Conservation (phyloP, 2,329 filamentous ascomycete species). For the Exophiala phaeomuriformis region DNA sequence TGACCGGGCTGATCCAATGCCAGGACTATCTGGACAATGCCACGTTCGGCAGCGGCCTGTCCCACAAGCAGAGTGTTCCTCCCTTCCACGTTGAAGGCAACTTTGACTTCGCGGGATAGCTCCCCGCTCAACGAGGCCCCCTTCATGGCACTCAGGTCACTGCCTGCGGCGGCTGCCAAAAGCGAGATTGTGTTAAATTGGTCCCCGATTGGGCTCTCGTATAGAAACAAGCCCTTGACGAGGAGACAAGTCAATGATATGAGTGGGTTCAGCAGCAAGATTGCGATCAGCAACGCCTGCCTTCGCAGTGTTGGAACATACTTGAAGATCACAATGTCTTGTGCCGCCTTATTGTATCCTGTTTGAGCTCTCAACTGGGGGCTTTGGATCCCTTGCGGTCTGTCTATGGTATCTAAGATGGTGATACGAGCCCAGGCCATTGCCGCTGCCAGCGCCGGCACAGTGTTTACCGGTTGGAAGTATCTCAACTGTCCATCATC, state of each 20-base stretch:
- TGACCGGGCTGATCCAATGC: neutral
- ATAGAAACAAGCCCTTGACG: conserved; percentile 2
- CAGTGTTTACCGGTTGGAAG: conserved; percentile 9
- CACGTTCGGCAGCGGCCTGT: neutral
- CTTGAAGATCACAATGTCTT: conserved; percentile 3
- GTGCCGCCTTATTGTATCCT: conserved; percentile 4
- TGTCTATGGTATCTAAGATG: conserved; percentile 7
- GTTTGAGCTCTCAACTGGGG: conserved; percentile 1
- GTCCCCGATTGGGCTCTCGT: conserved; percentile 9
- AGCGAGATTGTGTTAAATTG: conserved; percentile 8
- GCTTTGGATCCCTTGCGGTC: conserved; percentile 5
- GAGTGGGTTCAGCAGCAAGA: conserved; percentile 9
- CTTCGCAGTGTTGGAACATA: conserved; percentile 6
- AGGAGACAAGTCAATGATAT: conserved; percentile 5
- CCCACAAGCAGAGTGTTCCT: neutral
- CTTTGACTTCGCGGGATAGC: neutral
- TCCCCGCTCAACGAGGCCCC: conserved; percentile 1
- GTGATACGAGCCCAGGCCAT: conserved; percentile 20
- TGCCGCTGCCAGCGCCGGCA: conserved; percentile 11
- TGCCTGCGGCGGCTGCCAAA: conserved; percentile 1
- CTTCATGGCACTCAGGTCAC: conserved; percentile 1
- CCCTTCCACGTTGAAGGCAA: neutral
- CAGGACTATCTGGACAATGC: neutral
- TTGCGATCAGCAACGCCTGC: conserved; percentile 1
- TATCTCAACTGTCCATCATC: neutral